Conservation (phyloP, 768 basidiomycete species). For the Leccinum variicolor region DNA sequence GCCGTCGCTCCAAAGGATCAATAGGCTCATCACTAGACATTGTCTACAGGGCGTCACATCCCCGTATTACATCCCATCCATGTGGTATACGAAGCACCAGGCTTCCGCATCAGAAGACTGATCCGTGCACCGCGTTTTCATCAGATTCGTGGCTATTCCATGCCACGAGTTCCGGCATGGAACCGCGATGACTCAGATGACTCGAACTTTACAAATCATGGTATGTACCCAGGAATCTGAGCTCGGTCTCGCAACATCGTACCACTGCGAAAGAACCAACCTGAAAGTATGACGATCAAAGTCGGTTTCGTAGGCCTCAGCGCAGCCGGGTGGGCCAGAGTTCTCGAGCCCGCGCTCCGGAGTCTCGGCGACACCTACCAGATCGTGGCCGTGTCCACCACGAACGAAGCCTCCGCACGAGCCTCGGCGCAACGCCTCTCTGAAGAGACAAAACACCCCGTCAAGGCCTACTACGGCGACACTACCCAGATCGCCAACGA, state of each 20-base stretch:
- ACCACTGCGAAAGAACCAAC: no score
- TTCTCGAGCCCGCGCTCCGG: constrained; percentile 7
- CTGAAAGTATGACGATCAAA: neutral
- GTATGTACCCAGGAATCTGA: neutral
- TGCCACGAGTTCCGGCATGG: neutral
- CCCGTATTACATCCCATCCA: neutral
- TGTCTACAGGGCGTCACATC: neutral
- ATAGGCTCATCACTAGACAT: no score
- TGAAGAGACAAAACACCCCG: neutral
- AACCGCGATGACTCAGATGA: neutral
- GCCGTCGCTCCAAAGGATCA: no score
- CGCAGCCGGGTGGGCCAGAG: constrained; percentile 2
- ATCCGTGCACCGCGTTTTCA: neutral
- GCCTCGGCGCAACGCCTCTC: constrained; percentile 8
- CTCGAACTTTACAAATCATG: neutral
- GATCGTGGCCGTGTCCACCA: constrained; percentile 12
- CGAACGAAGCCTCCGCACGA: constrained; percentile 5
- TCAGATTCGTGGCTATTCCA: neutral
- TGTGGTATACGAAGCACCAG: neutral
- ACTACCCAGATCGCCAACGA: constrained; percentile 13
- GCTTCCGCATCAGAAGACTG: neutral
- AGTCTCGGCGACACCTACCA: constrained; percentile 9
- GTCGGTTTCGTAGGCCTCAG: constrained; percentile 11
- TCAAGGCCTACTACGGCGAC: constrained; percentile 11
- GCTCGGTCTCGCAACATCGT: neutral